phyloP scores from a whole-genome alignment of 1,284 basidiomycete species.

The Volvariella volvacea region DNA sequence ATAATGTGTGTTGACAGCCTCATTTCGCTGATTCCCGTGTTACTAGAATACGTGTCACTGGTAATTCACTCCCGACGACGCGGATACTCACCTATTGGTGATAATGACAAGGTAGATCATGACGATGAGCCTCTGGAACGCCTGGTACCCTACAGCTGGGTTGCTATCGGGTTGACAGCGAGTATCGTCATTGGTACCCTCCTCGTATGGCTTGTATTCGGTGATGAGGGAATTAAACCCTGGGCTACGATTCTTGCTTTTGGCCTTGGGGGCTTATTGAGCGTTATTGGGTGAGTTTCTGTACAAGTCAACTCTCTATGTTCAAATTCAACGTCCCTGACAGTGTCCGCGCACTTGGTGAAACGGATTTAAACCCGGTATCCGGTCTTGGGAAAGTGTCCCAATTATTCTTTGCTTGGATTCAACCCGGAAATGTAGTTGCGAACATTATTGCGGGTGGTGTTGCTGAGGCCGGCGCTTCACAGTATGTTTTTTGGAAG shows the following conservation, averaged over 20 bases:
- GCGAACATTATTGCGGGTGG: slow-evolving; percentile 96
- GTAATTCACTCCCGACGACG: slow-evolving; percentile 22
- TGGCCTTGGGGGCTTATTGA: slow-evolving; percentile 75
- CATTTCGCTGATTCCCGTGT: slow-evolving; percentile 76
- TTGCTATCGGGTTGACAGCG: slow-evolving; percentile 56
- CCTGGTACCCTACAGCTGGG: slow-evolving; percentile 79
- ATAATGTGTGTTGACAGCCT: slow-evolving; percentile 93
- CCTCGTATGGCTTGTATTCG: slow-evolving; percentile 85
- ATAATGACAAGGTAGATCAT: slow-evolving; percentile 38
- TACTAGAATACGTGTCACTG: slow-evolving; percentile 44
- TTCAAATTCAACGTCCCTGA: slow-evolving; percentile 3
- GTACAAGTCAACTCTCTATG: slow-evolving; percentile 5
- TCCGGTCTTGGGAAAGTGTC: slow-evolving; percentile 94
- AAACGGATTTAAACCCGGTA: slow-evolving; percentile 92
- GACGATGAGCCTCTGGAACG: slow-evolving; percentile 78
- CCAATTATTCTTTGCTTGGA: slow-evolving; percentile 89
- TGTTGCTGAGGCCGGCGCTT: slow-evolving; percentile 93
- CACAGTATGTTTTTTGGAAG: slow-evolving; percentile 55
- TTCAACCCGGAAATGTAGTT: slow-evolving; percentile 91
- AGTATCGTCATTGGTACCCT: slow-evolving; percentile 70
- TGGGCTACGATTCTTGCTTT: slow-evolving; percentile 91
- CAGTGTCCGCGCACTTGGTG: slow-evolving; percentile 85
- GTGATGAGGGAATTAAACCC: slow-evolving; percentile 83
- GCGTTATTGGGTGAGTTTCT: slow-evolving; percentile 72
- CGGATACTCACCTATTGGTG: slow-evolving; percentile 15